Base-by-base conservation (phyloP, 139 green algal species). In the Closterium sp. region DNA sequence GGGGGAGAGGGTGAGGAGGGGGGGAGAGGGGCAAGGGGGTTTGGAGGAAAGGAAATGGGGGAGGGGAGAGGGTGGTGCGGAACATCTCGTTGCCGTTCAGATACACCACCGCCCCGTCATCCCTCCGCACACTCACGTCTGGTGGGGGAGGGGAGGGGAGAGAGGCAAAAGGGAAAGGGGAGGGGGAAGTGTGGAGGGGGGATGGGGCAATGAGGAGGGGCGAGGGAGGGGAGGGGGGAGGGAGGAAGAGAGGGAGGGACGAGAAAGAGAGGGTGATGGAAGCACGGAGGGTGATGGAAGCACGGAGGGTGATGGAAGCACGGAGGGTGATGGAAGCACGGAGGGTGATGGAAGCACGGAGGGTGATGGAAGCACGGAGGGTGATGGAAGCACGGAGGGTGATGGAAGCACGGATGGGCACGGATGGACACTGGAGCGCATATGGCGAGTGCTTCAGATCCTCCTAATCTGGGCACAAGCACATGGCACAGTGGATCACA, bases 21-120 rank as follows among this genome's bases (percentile, higher is more conserved):
- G 79, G 79, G 9, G 2, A 1, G 27, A 21, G 27, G 79, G 79
- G 79, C 7, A 9, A 13, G 79, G 79, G 79, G 19, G 79, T 31
- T 13, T 4, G 79, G 19, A 21, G 24, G 27, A 87, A 4, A 31
- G 79, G 19, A 1, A 2, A 21, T 2, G 1, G 79, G 79, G 27
- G 19, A 21, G 27, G 79, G 9, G 24, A 21, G 19, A 87, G 27
- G n/a, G 79, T 87, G 79, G 79, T 50, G 28, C 90, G 90, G 28
- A 70, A 28, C 11, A 93, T 29, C 32, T 93, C 90, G 27, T 86
- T n/a, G 31, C 90, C 90, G 31, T 93, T 93, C 21, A 93, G 29
- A 21, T 90, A 93, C 21, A 13, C 24, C 27, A 87, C 29, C 13
- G 85, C 90, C n/a, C 90, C 90, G 79, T 93, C 90, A 24, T 89